Percentiles rank a stretch among this genome's conserved stretches.
These are phyloP conservation scores for Pyrenophora graminea DNA, from an alignment of 2,329 filamentous ascomycete genomes.

Conservation along the genomic window DNA sequence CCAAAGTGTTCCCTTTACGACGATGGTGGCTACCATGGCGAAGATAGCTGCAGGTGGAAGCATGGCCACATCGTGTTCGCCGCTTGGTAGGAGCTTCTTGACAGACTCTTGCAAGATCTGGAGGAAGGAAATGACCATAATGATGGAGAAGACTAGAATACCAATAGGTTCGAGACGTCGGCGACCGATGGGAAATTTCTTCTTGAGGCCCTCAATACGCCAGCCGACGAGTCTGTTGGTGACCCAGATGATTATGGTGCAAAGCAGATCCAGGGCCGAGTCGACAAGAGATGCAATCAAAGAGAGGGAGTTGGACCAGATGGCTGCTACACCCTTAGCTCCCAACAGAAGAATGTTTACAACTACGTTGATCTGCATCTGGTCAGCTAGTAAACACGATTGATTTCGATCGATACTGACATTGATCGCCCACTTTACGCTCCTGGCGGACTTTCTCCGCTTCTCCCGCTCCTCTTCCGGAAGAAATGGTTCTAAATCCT, in stretches of 20 bases:
- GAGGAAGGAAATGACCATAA: constrained; percentile 65
- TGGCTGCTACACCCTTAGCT: constrained; percentile 60
- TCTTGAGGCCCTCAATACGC: constrained; percentile 56
- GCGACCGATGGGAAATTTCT: constrained; percentile 60
- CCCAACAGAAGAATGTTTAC: constrained; percentile 62
- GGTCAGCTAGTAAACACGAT: constrained; percentile 4
- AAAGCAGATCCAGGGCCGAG: constrained; percentile 64
- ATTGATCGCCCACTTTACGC: constrained; percentile 62
- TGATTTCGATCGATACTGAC: constrained; percentile 28
- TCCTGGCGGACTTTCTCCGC: constrained; percentile 52
- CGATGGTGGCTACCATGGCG: constrained; percentile 61
- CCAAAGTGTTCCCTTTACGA: constrained; percentile 65
- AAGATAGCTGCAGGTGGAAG: constrained; percentile 60
- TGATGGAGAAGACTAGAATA: constrained; percentile 65
- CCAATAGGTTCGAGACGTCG: constrained; percentile 63
- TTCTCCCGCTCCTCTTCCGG: constrained; percentile 59
- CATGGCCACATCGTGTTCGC: constrained; percentile 53
- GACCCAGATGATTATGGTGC: constrained; percentile 64
- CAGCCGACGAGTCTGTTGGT: constrained; percentile 64
- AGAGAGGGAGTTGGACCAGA: constrained; percentile 62
- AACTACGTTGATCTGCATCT: constrained; percentile 58
- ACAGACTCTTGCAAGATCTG: constrained; percentile 67
- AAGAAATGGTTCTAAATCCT: constrained; percentile 59
- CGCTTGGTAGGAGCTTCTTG: constrained; percentile 58
- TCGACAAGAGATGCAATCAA: constrained; percentile 66